Evolutionary conservation across 208 protist genomes (phyloP), one percentile per base, ranked within the genome.

Genomic region (Wallacemonas rigidus): DNA sequence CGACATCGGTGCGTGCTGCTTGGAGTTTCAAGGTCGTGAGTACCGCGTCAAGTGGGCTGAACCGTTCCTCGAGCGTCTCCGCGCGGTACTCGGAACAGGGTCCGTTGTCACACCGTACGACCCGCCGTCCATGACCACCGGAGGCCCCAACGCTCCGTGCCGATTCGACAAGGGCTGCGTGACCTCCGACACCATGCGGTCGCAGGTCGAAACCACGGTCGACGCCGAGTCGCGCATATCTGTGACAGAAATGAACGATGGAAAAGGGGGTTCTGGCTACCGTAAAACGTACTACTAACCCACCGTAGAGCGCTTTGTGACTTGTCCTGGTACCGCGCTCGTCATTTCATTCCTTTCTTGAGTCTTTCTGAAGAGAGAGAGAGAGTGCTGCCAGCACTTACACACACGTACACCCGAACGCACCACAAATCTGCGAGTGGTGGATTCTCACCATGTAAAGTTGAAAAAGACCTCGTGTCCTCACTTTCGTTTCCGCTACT

Each of bases 41-140:
- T 94, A 93, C 72, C 88, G 88, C 36, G 88, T 93, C 77, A 90
- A 90, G 76, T 95, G 91, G 89, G 69, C 76, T 38, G 38, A 77
- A 1, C 63, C 74, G 11, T 93, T 95, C 61, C 67, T 95, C 39
- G 69, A 74, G 0, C 62, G 72, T 2, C 67, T 95, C 56, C 69
- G 58, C 41, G 58, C 65, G 44, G 67, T 60, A 8, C 76, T 92
- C 5, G 84, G 83, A 15, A 43, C 80, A 0, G 77, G 67, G 9
- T 71, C 74, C 2, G 45, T 89, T 2, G 80, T 93, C 17, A 79
- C 61, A 2, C 86, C 83, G 26, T 90, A 91, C 71, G 80, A 90
- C 56, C 85, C 86, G 9, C 88, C 90, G 55, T 81, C 88, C 11
- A 87, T 90, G 80, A 89, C 82, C 14, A 71, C 75, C 3, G 86